Conservation (phyloP, 805 yeast genomes). For the Schizosaccharomyces lindneri region DNA sequence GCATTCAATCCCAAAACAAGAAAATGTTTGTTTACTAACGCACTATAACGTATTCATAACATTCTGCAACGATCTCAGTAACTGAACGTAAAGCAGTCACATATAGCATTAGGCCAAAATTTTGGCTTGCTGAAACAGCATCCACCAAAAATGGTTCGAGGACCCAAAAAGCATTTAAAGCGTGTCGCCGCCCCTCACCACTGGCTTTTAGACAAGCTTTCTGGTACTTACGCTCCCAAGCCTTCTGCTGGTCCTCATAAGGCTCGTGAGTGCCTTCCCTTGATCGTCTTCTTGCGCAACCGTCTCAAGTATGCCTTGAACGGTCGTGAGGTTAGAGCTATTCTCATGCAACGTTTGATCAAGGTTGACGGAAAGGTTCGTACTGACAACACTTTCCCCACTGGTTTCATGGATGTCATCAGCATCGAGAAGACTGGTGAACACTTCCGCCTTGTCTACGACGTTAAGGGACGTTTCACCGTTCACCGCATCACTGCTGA, state of each 20-base stretch:
- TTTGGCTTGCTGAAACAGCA: background rate
- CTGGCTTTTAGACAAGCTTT: conserved; percentile 99
- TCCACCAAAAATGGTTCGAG: conserved; percentile 22
- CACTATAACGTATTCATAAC: background rate
- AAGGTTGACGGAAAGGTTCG: conserved; percentile 98
- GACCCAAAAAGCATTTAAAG: conserved; percentile 79
- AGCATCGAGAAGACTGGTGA: conserved; percentile 94
- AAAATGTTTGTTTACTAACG: too few relatives aligned
- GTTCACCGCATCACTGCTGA: conserved; percentile 98
- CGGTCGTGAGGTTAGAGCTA: conserved; percentile 97
- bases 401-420: conserved; percentile 99
- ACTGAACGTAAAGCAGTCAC: background rate
- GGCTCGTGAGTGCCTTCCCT: conserved; percentile 92
- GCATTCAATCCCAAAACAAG: too few relatives aligned
- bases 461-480: conserved; percentile 96
- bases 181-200: conserved; percentile 99
- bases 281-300: conserved; percentile 91
- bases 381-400: conserved; percentile 96
- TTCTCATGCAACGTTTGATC: conserved; percentile 93
- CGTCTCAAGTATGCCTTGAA: conserved; percentile 95
- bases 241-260: conserved; percentile 99
- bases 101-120: background rate
- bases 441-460: conserved; percentile 97
- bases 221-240: conserved; percentile 99
- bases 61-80: too few relatives aligned